Base-by-base conservation (phyloP, 768 basidiomycete species). In the Suillus subluteus region DNA sequence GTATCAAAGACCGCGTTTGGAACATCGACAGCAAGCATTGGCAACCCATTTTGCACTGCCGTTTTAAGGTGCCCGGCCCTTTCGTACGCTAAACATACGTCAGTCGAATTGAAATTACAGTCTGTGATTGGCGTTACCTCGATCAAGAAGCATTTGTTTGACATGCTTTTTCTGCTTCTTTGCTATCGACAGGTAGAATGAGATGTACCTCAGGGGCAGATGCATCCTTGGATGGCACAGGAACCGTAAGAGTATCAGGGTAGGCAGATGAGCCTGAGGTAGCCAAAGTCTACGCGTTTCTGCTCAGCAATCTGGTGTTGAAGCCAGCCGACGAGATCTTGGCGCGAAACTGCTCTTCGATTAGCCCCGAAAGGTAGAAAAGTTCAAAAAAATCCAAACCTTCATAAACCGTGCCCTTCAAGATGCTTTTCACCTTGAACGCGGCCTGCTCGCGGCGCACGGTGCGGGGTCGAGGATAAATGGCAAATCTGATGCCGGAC, bases 351-450 rank as follows among this genome's bases (percentile, higher is more conserved):
- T 87, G 78, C 23, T 83, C 26, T 40, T 6, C 18, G 9, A 44
- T 73, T 52, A 70, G 69, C 15, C 66, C 37, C n/a, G 8, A 46
- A 32, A 15, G 2, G 58, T 64, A 26, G 11, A 40, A 8, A 9
- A 26, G 37, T 23, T 50, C 11, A 21, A 4, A 61, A n/a, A n/a
- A 37, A 58, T 15, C 73, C 86, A 66, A 68, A 91, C 92, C 79
- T 74, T 93, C 92, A 62, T 86, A 83, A 74, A 94, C 93, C 0
- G 88, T 89, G 30, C 90, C 89, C 74, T 87, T 90, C 61, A 95
- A 81, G 30, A 95, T 88, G 70, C 90, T 94, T 80, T 93, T 94
- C 58, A 94, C 87, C 72, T 90, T 93, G 84, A 91, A 94, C 1
- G 88, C 88, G 11, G 86, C 76, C 63, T 89, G 86, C 67, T 90